Percentiles rank a stretch among this genome's conserved stretches.
Conservation (phyloP, 2,329 filamentous ascomycete species). For the Fusarium tuaranense region DNA sequence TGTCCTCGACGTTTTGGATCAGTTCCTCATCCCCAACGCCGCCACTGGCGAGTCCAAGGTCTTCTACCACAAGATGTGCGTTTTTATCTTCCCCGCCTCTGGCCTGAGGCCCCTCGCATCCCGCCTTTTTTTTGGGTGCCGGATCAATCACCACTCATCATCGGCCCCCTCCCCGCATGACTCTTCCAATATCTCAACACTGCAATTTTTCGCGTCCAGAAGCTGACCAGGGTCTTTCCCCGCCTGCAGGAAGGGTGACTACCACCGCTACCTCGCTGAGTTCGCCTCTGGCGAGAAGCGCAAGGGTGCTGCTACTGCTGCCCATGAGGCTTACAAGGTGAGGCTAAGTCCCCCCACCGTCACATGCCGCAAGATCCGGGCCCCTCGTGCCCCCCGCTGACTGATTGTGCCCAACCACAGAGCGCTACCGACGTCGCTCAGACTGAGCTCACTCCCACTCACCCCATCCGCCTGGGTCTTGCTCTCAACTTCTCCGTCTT, state of each 20-base stretch:
- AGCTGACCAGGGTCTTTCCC: conserved; percentile 52
- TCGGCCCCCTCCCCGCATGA: conserved; percentile 14
- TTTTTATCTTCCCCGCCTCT: conserved; percentile 70
- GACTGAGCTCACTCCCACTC: conserved; percentile 95
- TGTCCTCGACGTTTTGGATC: conserved; percentile 93
- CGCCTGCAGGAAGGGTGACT: conserved; percentile 87
- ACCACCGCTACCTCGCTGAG: conserved; percentile 95
- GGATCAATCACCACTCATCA: conserved; percentile 21
- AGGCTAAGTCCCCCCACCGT: conserved; percentile 46
- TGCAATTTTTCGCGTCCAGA: conserved; percentile 9
- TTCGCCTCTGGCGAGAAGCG: conserved; percentile 93
- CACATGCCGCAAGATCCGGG: conserved; percentile 45
- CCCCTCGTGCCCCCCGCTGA: conserved; percentile 31
- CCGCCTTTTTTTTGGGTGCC: conserved; percentile 22
- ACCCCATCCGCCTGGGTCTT: conserved; percentile 97
- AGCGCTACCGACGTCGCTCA: conserved; percentile 98
- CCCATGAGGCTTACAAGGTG: conserved; percentile 98
- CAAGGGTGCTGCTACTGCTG: conserved; percentile 86
- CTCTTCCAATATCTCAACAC: conserved; percentile 9
- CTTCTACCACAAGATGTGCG: conserved; percentile 99
- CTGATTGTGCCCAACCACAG: conserved; percentile 57
- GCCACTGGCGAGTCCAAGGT: conserved; percentile 99
- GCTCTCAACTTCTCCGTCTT: conserved; percentile 99
- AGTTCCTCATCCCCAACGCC: conserved; percentile 94
- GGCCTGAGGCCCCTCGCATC: conserved; percentile 33